Percentiles rank a stretch among this genome's conserved stretches.
These are phyloP conservation scores for Lepraria neglecta DNA, from an alignment of 495 filamentous ascomycete genomes.

Conservation along the genomic window DNA sequence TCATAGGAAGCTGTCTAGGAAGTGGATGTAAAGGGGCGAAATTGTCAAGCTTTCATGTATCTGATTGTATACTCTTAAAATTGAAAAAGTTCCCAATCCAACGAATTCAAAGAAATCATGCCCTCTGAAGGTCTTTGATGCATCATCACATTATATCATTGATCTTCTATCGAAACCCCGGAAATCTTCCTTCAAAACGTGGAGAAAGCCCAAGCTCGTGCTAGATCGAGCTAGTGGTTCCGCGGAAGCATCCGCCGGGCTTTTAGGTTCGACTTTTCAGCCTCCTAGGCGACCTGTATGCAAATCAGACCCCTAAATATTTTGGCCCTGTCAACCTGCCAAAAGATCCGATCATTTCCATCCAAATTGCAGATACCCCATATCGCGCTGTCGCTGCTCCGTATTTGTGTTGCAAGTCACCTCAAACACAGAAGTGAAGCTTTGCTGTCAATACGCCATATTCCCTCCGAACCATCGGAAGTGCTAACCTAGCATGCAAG, in stretches of 20 bases:
- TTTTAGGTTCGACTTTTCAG: constrained; percentile 1
- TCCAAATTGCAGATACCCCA: not conserved
- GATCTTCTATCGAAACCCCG: too few species aligned
- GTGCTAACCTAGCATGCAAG: not conserved
- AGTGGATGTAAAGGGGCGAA: not conserved
- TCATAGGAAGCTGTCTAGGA: constrained; percentile 3
- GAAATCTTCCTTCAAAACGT: too few species aligned
- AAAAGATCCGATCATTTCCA: not conserved
- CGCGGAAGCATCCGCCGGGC: not conserved
- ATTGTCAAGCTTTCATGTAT: not conserved
- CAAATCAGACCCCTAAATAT: constrained; percentile 2
- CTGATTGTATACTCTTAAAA: not conserved
- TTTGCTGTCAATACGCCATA: not conserved
- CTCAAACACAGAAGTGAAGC: not conserved
- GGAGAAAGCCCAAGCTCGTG: too few species aligned
- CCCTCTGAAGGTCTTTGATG: too few species aligned
- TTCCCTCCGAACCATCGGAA: not conserved
- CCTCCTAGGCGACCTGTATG: constrained; percentile 3
- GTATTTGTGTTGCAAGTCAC: not conserved
- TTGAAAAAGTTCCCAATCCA: not conserved
- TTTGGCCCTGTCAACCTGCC: not conserved
- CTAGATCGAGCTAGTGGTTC: too few species aligned
- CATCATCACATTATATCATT: too few species aligned
- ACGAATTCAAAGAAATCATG: too few species aligned
- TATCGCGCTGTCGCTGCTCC: not conserved